These are phyloP conservation scores for Cystobasidium slooffiae DNA, from an alignment of 1,284 basidiomycete genomes.

Conservation along the genomic window DNA sequence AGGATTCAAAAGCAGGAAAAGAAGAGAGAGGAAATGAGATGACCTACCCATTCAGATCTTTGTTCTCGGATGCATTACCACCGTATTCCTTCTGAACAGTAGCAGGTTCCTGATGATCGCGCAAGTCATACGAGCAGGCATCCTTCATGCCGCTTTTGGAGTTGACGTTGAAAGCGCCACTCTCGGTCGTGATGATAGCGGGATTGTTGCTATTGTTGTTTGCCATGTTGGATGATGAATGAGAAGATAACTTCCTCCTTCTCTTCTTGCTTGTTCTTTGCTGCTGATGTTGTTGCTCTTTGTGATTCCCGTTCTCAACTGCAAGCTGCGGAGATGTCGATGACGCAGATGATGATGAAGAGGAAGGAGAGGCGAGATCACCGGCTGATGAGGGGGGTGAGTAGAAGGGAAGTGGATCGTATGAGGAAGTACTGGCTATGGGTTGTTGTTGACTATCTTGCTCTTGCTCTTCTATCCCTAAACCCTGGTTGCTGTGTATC, in stretches of 20 bases:
- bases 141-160: constrained; percentile 23
- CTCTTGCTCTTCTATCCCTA: background rate
- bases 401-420: constrained; percentile 5
- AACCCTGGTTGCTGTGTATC: background rate
- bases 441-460: background rate
- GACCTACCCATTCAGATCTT: constrained; percentile 19
- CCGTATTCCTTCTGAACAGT: constrained; percentile 30
- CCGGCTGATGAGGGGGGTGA: constrained; percentile 7
- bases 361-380: constrained; percentile 7
- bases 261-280: background rate
- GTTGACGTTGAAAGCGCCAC: constrained; percentile 14
- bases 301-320: background rate
- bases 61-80: constrained; percentile 6
- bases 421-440: background rate
- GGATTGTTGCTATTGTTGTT: constrained; percentile 13
- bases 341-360: constrained; percentile 25
- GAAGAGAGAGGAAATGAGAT: background rate
- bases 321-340: constrained; percentile 8
- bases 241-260: background rate
- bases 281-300: background rate
- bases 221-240: background rate
- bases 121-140: constrained; percentile 40
- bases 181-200: constrained; percentile 6
- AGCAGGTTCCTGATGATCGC: constrained; percentile 34
- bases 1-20: background rate